Evolutionary conservation across 1,284 basidiomycete species (phyloP).

Genomic region (Megacollybia platyphylla): DNA sequence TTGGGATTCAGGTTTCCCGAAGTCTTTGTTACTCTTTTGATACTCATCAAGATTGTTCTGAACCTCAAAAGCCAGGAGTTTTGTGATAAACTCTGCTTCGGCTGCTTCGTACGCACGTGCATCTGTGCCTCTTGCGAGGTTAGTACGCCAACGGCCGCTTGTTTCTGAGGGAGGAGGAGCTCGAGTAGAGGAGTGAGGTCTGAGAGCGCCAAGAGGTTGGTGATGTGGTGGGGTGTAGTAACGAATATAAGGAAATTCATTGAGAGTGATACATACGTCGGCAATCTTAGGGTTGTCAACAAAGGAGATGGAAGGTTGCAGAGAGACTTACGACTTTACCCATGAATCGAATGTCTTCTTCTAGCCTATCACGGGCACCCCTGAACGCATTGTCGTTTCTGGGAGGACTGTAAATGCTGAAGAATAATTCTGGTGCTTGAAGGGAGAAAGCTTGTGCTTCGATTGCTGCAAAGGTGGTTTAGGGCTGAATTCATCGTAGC

Average conservation of each 20-base stretch:
- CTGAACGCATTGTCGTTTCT: conserved; percentile 50
- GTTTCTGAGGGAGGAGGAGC: conserved; percentile 51
- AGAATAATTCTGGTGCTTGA: conserved; percentile 69
- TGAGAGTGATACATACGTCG: conserved; percentile 84
- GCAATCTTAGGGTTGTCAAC: conserved; percentile 44
- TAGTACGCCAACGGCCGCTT: conserved; percentile 57
- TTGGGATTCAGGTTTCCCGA: conserved; percentile 64
- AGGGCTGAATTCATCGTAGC: conserved; percentile 2
- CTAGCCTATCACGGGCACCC: conserved; percentile 52
- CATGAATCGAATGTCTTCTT: conserved; percentile 74
- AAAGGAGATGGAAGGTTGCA: conserved; percentile 5
- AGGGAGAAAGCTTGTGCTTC: conserved; percentile 80
- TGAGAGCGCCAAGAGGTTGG: conserved; percentile 76
- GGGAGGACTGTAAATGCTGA: conserved; percentile 77
- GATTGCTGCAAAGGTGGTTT: conserved; percentile 34
- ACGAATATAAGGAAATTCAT: conserved; percentile 90
- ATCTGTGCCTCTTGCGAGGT: conserved; percentile 54
- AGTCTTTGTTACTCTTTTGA: conserved; percentile 75
- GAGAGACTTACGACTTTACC: conserved; percentile 44
- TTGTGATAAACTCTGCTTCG: conserved; percentile 64
- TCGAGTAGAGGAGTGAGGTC: conserved; percentile 46
- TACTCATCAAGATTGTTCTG: conserved; percentile 78
- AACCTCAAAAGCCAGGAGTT: conserved; percentile 72
- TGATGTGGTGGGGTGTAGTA: conserved; percentile 87
- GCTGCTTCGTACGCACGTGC: conserved; percentile 53